phyloP scores from a whole-genome alignment of 352 stramenopile genomes.

The Pythium dissimile region DNA sequence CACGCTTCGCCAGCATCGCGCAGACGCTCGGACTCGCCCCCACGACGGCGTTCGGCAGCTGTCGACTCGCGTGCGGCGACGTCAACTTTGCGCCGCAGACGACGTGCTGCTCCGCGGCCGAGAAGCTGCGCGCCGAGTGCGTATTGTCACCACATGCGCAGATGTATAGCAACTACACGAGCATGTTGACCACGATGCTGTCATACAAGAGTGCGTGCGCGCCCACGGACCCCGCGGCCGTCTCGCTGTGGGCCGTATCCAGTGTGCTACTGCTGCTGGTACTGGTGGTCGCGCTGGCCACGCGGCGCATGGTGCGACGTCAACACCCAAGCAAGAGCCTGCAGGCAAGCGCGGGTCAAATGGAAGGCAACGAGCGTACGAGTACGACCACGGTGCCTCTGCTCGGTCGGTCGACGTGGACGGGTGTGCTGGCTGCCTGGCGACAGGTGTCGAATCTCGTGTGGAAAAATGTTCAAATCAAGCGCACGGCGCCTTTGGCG shows the following conservation, averaged over 20 bases:
- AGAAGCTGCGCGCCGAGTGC: slow-evolving; percentile 19
- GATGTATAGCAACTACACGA: slow-evolving; percentile 25
- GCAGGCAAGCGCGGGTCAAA: too few relatives aligned
- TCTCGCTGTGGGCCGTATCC: slow-evolving; percentile 26
- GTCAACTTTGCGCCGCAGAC: neutral
- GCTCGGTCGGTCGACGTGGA: too few relatives aligned
- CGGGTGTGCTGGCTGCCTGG: slow-evolving; percentile 32
- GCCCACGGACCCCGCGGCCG: too few relatives aligned
- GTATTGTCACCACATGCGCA: slow-evolving; percentile 20
- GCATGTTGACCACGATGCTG: slow-evolving; percentile 35
- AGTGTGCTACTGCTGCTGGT: slow-evolving; percentile 22
- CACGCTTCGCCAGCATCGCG: neutral
- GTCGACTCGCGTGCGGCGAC: neutral
- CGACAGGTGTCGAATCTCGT: slow-evolving; percentile 58
- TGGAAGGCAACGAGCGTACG: too few relatives aligned
- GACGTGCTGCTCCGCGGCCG: neutral
- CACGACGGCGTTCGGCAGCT: neutral
- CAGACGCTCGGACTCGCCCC: neutral
- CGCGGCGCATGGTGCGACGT: slow-evolving; percentile 9
- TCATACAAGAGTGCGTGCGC: slow-evolving; percentile 34
- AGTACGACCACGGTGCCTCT: too few relatives aligned
- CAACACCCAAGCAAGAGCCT: neutral
- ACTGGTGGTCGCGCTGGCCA: slow-evolving; percentile 18
- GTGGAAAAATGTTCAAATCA: slow-evolving; percentile 69
- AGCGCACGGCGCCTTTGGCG: slow-evolving; percentile 36